Conservation (phyloP, 225 moss, liverwort and hornwort species). For the Pseudoscleropodium purum region DNA sequence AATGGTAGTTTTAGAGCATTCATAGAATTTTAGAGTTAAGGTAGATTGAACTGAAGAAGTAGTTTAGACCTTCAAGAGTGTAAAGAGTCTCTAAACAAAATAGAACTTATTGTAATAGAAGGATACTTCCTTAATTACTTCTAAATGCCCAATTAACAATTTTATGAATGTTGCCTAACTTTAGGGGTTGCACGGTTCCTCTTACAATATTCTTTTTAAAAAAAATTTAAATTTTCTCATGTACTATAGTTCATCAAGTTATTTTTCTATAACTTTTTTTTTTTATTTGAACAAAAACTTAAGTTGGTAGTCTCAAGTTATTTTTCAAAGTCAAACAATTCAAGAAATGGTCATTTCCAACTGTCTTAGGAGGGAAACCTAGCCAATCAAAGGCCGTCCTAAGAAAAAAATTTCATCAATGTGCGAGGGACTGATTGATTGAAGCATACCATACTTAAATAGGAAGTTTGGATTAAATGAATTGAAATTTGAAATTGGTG, state of each 20-base stretch:
- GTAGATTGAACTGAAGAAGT: background rate
- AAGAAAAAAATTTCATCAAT: background rate
- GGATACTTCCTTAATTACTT: background rate
- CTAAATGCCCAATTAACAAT: background rate
- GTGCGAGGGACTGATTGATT: background rate
- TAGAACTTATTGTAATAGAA: background rate
- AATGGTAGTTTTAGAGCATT: too few species aligned
- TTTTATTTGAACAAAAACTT: background rate
- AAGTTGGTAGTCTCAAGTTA: too few species aligned
- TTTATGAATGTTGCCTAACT: background rate
- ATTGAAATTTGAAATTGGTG: too few species aligned
- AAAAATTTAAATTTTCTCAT: background rate
- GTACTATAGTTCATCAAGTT: background rate
- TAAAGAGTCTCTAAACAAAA: background rate
- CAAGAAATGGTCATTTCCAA: background rate
- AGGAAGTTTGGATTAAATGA: too few species aligned
- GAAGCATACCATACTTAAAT: too few species aligned
- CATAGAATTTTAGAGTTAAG: too few species aligned
- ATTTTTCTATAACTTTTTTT: fast-evolving
- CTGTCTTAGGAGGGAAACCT: background rate
- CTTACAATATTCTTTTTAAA: background rate
- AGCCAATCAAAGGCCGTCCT: background rate
- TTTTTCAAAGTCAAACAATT: background rate
- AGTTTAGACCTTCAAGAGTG: background rate
- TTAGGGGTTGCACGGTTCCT: fast-evolving